Evolutionary conservation across 2,329 filamentous ascomycete genomes (phyloP), one percentile per base, ranked within the genome.

Genomic region (Ascocoryne sarcoides): DNA sequence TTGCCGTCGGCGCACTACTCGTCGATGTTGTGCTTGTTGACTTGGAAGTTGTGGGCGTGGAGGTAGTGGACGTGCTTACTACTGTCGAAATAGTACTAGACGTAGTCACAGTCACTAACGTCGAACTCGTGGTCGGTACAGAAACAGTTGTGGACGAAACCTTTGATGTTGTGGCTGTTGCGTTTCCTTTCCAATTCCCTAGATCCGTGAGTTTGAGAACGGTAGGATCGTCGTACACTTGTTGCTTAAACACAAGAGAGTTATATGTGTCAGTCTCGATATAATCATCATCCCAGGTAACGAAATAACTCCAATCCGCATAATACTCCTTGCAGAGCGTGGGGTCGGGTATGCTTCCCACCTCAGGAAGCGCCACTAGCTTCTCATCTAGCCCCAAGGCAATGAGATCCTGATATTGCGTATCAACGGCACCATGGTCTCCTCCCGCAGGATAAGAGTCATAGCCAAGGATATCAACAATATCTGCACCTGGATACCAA

Each of bases 231-330:
- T 40, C 44, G 20, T 54, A 58, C 19, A 66, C 61, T 36, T 49
- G 52, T 40, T 65, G 63, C 17, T 70, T 51, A 17, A 64, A 55
- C 2, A 60, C 63, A 2, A 64, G 23, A 4, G 58, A 28, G 20
- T 45, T 45, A 14, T 42, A 45, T 1, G 39, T 39, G 14, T 45
- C 56, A 19, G 64, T 64, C 41, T 61, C 59, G 48, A 70, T 66
- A 42, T 61, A 71, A 1, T 61, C 60, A 3, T 64, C 65, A 9
- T 56, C 55, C 68, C 68, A 71, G 4, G 68, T 63, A 26, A 59
- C 60, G 43, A 70, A 71, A 55, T 63, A 71, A 23, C 64, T 56
- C 68, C 68, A 71, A 45, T 70, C 62, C 0, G 67, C 63, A 30
- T 39, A 47, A 64, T 59, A 45, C 69, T 70, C 3, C 64, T 62